Conservation (phyloP, 352 stramenopile species). For the Lagenidium giganteum region DNA sequence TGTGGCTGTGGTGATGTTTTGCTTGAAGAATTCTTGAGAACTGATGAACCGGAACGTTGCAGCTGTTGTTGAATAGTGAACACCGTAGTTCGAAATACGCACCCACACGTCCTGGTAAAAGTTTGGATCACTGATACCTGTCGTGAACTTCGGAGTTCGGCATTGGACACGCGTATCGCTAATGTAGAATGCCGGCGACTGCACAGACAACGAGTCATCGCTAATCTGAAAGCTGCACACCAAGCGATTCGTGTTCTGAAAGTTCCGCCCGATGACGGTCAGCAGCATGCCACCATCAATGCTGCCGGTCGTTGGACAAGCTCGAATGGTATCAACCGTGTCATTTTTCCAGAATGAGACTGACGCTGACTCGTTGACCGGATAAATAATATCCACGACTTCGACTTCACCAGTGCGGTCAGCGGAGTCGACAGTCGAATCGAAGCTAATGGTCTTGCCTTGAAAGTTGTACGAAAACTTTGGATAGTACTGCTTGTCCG, state of each 20-base stretch:
- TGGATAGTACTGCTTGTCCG: constrained; percentile 61
- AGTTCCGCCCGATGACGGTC: constrained; percentile 93
- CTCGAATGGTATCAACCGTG: constrained; percentile 87
- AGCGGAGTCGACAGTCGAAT: constrained; percentile 60
- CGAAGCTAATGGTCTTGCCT: constrained; percentile 33
- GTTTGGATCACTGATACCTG: constrained; percentile 8
- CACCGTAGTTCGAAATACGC: constrained; percentile 72
- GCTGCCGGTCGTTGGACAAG: constrained; percentile 49
- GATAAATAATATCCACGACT: constrained; percentile 86
- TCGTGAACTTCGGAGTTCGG: constrained; percentile 42
- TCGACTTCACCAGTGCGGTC: constrained; percentile 71
- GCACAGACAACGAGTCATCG: constrained; percentile 10
- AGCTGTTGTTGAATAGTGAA: constrained; percentile 53
- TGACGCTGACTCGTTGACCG: constrained; percentile 84
- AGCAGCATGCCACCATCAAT: constrained; percentile 37
- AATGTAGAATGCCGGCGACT: constrained; percentile 48
- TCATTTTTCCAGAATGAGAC: constrained; percentile 88
- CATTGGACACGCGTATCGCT: constrained; percentile 74
- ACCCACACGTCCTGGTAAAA: constrained; percentile 26
- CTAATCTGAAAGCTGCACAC: constrained; percentile 67
- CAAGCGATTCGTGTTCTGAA: constrained; percentile 69
- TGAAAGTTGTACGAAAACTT: constrained; percentile 60
- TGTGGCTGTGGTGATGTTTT: no score
- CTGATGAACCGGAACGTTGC: constrained; percentile 33
- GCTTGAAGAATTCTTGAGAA: constrained; percentile 14